phyloP scores from a whole-genome alignment of 1,139 yeast genomes.

The Pneumocystis jirovecii region DNA sequence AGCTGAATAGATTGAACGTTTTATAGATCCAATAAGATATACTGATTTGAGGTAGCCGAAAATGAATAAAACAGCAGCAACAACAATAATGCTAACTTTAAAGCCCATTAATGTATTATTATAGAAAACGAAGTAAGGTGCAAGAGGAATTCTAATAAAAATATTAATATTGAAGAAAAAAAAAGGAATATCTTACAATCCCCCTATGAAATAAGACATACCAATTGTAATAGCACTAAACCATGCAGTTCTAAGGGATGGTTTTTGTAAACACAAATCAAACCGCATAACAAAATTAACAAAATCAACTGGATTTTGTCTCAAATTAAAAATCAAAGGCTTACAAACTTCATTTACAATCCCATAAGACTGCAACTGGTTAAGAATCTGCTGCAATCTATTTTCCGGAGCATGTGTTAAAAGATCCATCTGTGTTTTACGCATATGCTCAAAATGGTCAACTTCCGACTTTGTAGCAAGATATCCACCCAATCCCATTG shows the following conservation, averaged over 20 bases:
- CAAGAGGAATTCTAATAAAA: conserved; percentile 37
- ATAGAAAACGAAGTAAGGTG: conserved; percentile 61
- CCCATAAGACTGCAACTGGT: conserved; percentile 51
- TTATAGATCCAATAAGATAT: conserved; percentile 31
- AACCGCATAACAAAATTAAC: conserved; percentile 58
- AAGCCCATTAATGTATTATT: conserved; percentile 60
- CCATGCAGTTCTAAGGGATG: conserved; percentile 62
- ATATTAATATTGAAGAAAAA: not conserved
- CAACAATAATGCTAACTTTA: conserved; percentile 56
- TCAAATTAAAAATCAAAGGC: conserved; percentile 47
- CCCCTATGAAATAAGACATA: conserved; percentile 58
- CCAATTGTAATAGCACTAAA: conserved; percentile 70
- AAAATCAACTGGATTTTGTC: conserved; percentile 42
- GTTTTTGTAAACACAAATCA: conserved; percentile 67
- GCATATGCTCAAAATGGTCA: conserved; percentile 46
- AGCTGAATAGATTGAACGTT: conserved; percentile 39
- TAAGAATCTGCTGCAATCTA: conserved; percentile 44
- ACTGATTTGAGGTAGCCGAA: conserved; percentile 80
- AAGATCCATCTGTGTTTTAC: conserved; percentile 44
- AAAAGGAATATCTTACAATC: conserved; percentile 28
- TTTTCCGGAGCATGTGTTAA: conserved; percentile 39
- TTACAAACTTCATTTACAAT: conserved; percentile 50
- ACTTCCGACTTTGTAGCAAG: conserved; percentile 64
- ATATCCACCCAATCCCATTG: conserved; percentile 76
- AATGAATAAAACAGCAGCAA: conserved; percentile 70